Evolutionary conservation across 2,329 filamentous ascomycete genomes (phyloP), one percentile per base, ranked within the genome.

Genomic region (Cladosporium halotolerans): DNA sequence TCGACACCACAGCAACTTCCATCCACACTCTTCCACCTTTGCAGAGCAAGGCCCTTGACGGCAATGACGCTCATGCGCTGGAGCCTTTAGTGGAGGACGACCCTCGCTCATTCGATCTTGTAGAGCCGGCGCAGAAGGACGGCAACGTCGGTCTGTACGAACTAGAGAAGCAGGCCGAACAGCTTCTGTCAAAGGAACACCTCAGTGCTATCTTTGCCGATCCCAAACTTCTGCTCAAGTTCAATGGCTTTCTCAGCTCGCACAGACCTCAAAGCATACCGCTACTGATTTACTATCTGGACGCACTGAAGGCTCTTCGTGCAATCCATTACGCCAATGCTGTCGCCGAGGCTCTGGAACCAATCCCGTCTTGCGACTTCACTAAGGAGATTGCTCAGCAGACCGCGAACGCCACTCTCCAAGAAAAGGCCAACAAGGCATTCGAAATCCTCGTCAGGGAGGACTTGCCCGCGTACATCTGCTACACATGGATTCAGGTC

Each of bases 281-380:
- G 0, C 70, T 86, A 7, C 70, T 90, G 11, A 79, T 83, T 23
- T 88, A 89, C 71, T 89, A 89, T 58, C 74, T 89, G 2, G 84
- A 88, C 60, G 79, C 84, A 0, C 68, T 83, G 54, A 91, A 90
- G 63, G 85, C 86, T 1, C 68, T 88, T 10, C 80, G 82, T 59
- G 85, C 86, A 1, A 82, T 90, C 54, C 76, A 78, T 33, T 89
- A 89, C 61, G 79, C 84, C 16, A 88, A 90, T 65, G 80, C 84
- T 0, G 76, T 89, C 34, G 77, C 82, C 1, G 78, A 80, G 56
- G 77, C 82, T 2, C 72, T 88, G 8, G 75, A 80, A 28, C 75
- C 76, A 0, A 76, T 86, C 11, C 68, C 75, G 4, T 79, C 75
- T 0, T 71, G 80, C 32, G 76, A 77, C 2, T 85, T 85, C 53